phyloP scores from a whole-genome alignment of 1,284 basidiomycete species.

The Ceratobasidium sp. region DNA sequence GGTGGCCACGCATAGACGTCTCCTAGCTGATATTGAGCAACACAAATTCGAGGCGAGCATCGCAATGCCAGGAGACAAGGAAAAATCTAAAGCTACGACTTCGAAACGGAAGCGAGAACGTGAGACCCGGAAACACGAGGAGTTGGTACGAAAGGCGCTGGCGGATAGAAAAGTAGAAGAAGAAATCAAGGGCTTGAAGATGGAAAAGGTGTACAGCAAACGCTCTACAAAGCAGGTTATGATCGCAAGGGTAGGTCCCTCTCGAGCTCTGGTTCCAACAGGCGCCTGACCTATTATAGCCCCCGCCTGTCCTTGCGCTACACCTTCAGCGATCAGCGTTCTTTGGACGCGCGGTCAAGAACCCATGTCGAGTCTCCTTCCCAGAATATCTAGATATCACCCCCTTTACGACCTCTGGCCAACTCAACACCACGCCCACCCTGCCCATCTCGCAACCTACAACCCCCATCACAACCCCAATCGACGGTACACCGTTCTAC shows the following conservation, averaged over 20 bases:
- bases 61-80: slow-evolving; percentile 51
- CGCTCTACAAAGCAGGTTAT: slow-evolving; percentile 87
- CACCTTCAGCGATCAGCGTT: slow-evolving; percentile 88
- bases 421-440: slow-evolving; percentile 70
- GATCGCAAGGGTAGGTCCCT: slow-evolving; percentile 73
- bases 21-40: slow-evolving; percentile 64
- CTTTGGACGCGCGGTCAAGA: slow-evolving; percentile 77
- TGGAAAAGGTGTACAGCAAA: slow-evolving; percentile 74
- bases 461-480: slow-evolving; percentile 14
- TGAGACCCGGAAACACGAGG: slow-evolving; percentile 69
- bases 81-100: slow-evolving; percentile 55
- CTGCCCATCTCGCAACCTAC: slow-evolving; percentile 62
- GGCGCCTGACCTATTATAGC: slow-evolving; percentile 55
- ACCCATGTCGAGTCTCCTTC: slow-evolving; percentile 77
- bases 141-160: slow-evolving; percentile 66
- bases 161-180: slow-evolving; percentile 79
- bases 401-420: slow-evolving; percentile 77
- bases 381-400: slow-evolving; percentile 86
- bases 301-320: slow-evolving; percentile 80
- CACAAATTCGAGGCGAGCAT: slow-evolving; percentile 55
- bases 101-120: slow-evolving; percentile 76
- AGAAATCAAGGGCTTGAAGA: slow-evolving; percentile 72
- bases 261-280: slow-evolving; percentile 40
- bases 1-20: slow-evolving; percentile 67
- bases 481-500: slow-evolving; percentile 55